phyloP scores from a whole-genome alignment of 2,329 filamentous ascomycete genomes.

The Colletotrichum spaethianum region DNA sequence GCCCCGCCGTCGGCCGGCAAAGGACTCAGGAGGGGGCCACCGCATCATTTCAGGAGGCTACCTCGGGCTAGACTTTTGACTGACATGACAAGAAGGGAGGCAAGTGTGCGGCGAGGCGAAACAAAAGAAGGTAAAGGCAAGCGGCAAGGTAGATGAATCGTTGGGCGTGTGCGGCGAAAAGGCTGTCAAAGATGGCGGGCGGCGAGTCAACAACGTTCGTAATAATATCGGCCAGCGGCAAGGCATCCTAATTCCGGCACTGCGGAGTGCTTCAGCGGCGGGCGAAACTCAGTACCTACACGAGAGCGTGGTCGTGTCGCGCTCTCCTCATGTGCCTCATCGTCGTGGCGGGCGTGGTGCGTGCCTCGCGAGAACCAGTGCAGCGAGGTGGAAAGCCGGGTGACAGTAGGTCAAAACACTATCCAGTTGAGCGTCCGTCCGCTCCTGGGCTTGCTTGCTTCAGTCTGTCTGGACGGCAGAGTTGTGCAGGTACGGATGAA shows the following conservation, averaged over 20 bases:
- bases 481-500: conserved; percentile 8
- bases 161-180: conserved; percentile 1
- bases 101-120: conserved; percentile 6
- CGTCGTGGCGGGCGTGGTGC: conserved; percentile 25
- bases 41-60: conserved; percentile 18
- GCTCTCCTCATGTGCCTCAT: conserved; percentile 2
- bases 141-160: conserved; percentile 7
- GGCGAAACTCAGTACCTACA: conserved; percentile 17
- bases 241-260: conserved; percentile 22
- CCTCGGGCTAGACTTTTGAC: conserved; percentile 20
- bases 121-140: not conserved
- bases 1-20: conserved; percentile 8
- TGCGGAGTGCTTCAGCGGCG: conserved; percentile 25
- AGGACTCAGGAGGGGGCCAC: not conserved
- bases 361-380: conserved; percentile 5
- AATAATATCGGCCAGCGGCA: conserved; percentile 20
- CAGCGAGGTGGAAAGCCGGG: conserved; percentile 6
- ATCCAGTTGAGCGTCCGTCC: conserved; percentile 10
- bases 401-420: conserved; percentile 15
- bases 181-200: conserved; percentile 25
- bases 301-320: not conserved
- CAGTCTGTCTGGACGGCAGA: not conserved
- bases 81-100: conserved; percentile 27
- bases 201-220: conserved; percentile 33
- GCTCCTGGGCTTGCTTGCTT: conserved; percentile 6